Evolutionary conservation across 148 eudicot genomes (phyloP), one percentile per base, ranked within the genome.

Genomic region (Rhododendron ovatum): DNA sequence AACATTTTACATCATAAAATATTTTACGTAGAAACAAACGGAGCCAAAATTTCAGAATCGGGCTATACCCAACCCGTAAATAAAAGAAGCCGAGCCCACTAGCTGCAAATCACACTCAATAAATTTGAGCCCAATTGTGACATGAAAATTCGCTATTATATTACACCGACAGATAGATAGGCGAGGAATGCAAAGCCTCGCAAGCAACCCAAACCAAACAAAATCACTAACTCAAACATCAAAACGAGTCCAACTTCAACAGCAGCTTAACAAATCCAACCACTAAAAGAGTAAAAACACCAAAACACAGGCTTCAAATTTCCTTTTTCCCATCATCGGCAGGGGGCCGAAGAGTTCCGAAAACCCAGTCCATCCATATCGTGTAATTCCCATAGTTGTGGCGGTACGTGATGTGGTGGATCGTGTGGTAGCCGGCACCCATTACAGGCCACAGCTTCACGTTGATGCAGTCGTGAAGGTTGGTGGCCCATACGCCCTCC

Each of bases 371-470:
- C 99, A 97, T 97, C 89, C 94, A 91, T 61, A 95, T 87, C 0
- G 98, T 97, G 88, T 86, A 97, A 85, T 97, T 98, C 7, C 99
- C 99, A 41, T 94, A 97, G 79, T 97, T 97, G 78, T 97, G 98
- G 41, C 94, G 95, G 85, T 97, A 97, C 0, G 98, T 97, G 7
- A 95, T 90, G 89, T 95, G 99, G 89, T 97, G 99, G 75, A 95
- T 92, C 51, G 96, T 97, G 82, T 97, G 99, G 88, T 97, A 95
- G 35, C 98, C 99, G 1, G 99, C 98, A 26, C 99, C 99, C 99
- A 97, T 97, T 5, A 95, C 92, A 0, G 98, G 99, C 98, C 98
- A 97, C 53, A 94, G 0, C 73, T 93, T 93, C 10, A 92, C 95
- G 50, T 97, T 86, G 47, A 97, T 91, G 89, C 98, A 95, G 69